Evolutionary conservation across 352 stramenopile genomes (phyloP).

Genomic region (Phytophthora fragariae): DNA sequence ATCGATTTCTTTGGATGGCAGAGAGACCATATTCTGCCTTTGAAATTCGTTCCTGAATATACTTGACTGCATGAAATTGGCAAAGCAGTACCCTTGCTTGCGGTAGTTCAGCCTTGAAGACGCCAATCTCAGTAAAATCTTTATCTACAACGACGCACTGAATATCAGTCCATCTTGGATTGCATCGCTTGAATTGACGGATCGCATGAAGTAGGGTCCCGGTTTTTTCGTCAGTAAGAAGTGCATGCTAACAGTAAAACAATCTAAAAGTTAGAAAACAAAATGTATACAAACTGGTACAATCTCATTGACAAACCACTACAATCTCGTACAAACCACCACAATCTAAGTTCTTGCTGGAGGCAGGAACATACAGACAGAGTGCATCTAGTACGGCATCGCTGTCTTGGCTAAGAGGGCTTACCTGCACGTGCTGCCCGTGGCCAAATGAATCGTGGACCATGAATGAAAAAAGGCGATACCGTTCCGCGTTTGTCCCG

Average conservation of each 20-base stretch:
- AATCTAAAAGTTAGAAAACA: background rate
- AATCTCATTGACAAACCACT: background rate
- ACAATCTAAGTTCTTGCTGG: background rate
- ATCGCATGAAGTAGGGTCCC: background rate
- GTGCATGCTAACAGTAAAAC: background rate
- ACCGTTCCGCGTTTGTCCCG: background rate
- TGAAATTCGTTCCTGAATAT: no score
- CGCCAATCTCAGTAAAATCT: no score
- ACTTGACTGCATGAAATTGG: no score
- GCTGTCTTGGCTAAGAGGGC: background rate
- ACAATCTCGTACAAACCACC: background rate
- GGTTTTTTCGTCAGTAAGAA: background rate
- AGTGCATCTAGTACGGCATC: background rate
- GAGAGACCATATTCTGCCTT: background rate
- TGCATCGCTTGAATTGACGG: background rate
- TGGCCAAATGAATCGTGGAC: background rate
- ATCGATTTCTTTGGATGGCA: background rate
- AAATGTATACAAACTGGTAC: background rate
- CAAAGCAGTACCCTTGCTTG: no score
- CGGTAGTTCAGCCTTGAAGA: no score
- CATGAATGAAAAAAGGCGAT: background rate
- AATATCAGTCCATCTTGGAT: background rate
- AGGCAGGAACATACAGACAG: no score
- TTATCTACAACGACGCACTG: no score
- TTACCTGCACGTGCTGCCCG: background rate